Conservation (phyloP, 2,329 filamentous ascomycete genomes). For the Knufia petricola region DNA sequence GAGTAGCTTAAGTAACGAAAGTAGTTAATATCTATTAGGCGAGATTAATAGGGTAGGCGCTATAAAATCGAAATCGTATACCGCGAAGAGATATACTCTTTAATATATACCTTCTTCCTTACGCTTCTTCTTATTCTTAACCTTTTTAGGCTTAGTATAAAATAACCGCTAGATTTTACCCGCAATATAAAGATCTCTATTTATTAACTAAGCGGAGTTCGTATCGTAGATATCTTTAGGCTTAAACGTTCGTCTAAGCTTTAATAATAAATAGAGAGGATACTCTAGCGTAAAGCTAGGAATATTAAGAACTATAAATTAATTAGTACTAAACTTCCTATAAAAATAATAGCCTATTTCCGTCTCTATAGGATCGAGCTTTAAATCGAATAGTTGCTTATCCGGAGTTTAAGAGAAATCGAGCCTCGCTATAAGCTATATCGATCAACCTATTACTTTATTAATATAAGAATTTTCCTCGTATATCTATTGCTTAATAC, state of each 20-base stretch:
- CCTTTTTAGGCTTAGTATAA: slow-evolving; percentile 33
- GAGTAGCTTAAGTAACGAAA: slow-evolving; percentile 32
- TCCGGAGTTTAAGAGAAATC: slow-evolving; percentile 29
- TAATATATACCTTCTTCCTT: slow-evolving; percentile 16
- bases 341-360: slow-evolving; percentile 37
- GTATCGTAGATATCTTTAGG: slow-evolving; percentile 25
- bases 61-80: slow-evolving; percentile 30
- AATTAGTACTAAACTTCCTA: slow-evolving; percentile 37
- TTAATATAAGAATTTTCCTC: slow-evolving; percentile 10
- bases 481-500: slow-evolving; percentile 1
- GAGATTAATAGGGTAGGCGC: background rate
- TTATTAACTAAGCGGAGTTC: slow-evolving; percentile 33
- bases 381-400: slow-evolving; percentile 30
- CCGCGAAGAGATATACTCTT: slow-evolving; percentile 35
- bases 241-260: background rate
- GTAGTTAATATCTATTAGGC: slow-evolving; percentile 23
- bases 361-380: slow-evolving; percentile 32
- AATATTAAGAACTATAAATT: slow-evolving; percentile 35
- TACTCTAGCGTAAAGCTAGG: slow-evolving; percentile 18
- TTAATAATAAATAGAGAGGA: slow-evolving; percentile 7
- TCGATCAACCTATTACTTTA: slow-evolving; percentile 25
- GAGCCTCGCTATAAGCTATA: slow-evolving; percentile 33
- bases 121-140: slow-evolving; percentile 24
- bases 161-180: slow-evolving; percentile 38
- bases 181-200: slow-evolving; percentile 30